These are phyloP conservation scores for Pichia nanzhaoensis DNA, from an alignment of 805 yeast genomes.

Conservation along the genomic window DNA sequence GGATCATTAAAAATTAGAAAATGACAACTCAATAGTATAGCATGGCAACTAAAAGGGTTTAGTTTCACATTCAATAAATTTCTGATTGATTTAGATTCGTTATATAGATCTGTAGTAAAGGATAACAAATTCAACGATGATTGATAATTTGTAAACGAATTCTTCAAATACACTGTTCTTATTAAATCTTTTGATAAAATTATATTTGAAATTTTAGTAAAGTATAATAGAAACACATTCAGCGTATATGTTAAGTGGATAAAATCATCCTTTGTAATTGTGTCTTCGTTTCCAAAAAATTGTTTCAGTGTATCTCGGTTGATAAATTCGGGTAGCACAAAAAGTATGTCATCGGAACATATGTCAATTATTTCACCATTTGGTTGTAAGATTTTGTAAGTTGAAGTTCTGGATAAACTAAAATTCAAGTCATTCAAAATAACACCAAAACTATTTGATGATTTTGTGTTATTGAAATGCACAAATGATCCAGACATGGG, in stretches of 20 bases:
- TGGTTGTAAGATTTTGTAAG: slow-evolving; percentile 12
- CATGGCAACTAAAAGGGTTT: slow-evolving; percentile 11
- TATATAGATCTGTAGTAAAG: slow-evolving; percentile 2
- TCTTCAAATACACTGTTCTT: slow-evolving; percentile 7
- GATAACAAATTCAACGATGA: slow-evolving; percentile 8
- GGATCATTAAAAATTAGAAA: slow-evolving; percentile 23
- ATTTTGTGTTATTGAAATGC: slow-evolving; percentile 7
- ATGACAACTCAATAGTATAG: slow-evolving; percentile 20
- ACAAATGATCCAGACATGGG: slow-evolving; percentile 16
- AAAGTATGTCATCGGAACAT: slow-evolving; percentile 40
- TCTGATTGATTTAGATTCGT: slow-evolving; percentile 10
- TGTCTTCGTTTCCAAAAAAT: neutral
- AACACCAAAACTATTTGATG: slow-evolving; percentile 12
- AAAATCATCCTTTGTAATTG: neutral
- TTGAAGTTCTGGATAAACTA: slow-evolving; percentile 3
- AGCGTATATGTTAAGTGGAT: slow-evolving; percentile 7
- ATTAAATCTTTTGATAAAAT: slow-evolving; percentile 9
- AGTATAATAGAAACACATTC: slow-evolving; percentile 10
- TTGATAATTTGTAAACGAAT: slow-evolving; percentile 13
- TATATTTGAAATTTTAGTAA: slow-evolving; percentile 2
- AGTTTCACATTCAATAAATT: slow-evolving; percentile 8
- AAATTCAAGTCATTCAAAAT: slow-evolving; percentile 12
- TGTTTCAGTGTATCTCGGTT: neutral
- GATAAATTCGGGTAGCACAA: slow-evolving; percentile 14
- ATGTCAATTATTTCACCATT: slow-evolving; percentile 47